Base-by-base conservation (phyloP, 2,329 filamentous ascomycete species). In the Talaromyces verruculosus region DNA sequence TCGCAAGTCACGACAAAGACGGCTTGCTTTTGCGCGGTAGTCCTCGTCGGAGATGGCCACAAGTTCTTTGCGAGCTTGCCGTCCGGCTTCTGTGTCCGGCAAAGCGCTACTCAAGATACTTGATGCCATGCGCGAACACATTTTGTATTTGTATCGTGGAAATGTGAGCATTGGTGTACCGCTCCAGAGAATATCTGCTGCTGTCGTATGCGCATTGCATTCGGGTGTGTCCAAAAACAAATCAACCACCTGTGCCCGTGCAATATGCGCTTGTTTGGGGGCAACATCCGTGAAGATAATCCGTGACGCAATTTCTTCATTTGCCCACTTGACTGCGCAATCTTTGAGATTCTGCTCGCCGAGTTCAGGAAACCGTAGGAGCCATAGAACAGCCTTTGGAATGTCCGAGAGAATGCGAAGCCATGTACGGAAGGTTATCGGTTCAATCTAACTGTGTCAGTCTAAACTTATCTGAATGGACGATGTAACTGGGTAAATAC, bases 91-190 rank as follows among this genome's bases (percentile, higher is more conserved):
- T 0, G 82, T 84, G 70, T 88, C 89, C 0, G 95, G 95, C 3
- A 99, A 81, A 0, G 95, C 95, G 17, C 95, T 95, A 69, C 88
- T 91, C 35, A 99, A 84, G 65, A 99, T 98, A 11, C 92, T 97
- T 6, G 95, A 93, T 6, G 94, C 95, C 91, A 99, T 99, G 63
- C 95, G 91, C 51, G 92, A 96, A 78, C 95, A 99, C 95, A 99
- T 99, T 79, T 99, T 99, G 80, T 97, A 97, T 61, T 91, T 87
- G 77, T 98, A 97, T 41, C 95, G 87, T 11, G 95, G 93, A 35
- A 95, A 84, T 0, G 95, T 99, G 33, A 99, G 83, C 25, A 99
- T 82, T 5, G 95, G 95, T 0, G 95, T 98, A 71, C 93, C 96
- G 62, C 91, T 96, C 95, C 95, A 99, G 6, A 99, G 83, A 0